Base-by-base conservation (phyloP, 768 basidiomycete genomes). In the Galerina sulciceps region DNA sequence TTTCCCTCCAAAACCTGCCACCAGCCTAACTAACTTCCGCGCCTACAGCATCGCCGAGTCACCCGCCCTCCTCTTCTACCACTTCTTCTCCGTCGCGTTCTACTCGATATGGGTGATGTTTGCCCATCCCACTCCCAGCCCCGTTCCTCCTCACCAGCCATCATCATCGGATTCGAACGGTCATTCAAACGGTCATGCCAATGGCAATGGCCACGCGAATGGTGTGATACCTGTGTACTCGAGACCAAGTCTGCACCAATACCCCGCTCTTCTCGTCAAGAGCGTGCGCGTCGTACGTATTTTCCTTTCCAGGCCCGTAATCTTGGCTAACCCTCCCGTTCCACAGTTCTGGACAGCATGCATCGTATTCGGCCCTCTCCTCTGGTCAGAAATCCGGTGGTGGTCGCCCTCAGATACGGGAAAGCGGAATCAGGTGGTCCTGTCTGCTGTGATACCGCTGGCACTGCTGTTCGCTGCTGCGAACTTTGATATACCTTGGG, bases 71-170 rank as follows among this genome's bases (percentile, higher is more conserved):
- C 86, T 99, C 17, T 85, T 89, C 63, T 85, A 84, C 68, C 97
- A 99, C 78, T 99, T 99, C 77, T 99, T 96, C 81, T 77, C 84
- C 23, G 97, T 99, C 63, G 97, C 97, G 0, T 84, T 99, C 63
- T 99, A 97, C 75, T 88, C 95, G 1, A 89, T 98, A 69, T 99
- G 89, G 86, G 80, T 90, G 50, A 81, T 97, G 74, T 95, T 98
- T 74, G 89, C 87, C 9, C 85, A 75, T 56, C 73, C 77, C 37
- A 71, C 75, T 56, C 73, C 77, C 37, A 71, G 58, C 8, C 69
- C 56, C 10, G 55, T 75, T 2, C 59, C 71, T 10, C n/a, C n/a
- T n/a, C n/a, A n/a, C n/a, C 62, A 69, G 11, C 45, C 61, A 6
- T 40, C 61, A 48, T 23, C 40, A 8, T 36, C 53, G 6, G 41